Conservation (phyloP, 176 grass and related monocot genomes). For the Hyparrhenia diplandra region DNA sequence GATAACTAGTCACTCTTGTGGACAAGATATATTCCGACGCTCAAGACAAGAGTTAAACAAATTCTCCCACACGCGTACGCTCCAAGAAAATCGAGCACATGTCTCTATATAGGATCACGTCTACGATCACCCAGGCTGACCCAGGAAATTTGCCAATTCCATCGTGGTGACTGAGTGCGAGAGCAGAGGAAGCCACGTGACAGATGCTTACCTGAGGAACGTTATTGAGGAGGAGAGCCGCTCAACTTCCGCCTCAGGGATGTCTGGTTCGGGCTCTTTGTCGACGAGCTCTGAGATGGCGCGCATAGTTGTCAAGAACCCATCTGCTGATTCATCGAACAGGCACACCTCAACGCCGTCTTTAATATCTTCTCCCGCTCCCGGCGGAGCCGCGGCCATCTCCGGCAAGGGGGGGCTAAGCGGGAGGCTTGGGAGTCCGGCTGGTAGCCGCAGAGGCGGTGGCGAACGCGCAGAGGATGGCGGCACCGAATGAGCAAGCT, state of each 20-base stretch:
- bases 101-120: neutral
- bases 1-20: neutral
- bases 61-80: neutral
- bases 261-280: slow-evolving; percentile 1
- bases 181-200: neutral
- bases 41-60: neutral
- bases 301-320: slow-evolving; percentile 37
- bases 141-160: neutral
- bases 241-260: slow-evolving; percentile 42
- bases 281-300: slow-evolving; percentile 41
- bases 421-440: neutral
- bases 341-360: slow-evolving; percentile 25
- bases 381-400: slow-evolving; percentile 19
- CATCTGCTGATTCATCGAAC: slow-evolving; percentile 54
- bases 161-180: neutral
- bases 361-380: neutral
- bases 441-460: neutral
- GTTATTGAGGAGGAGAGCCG: slow-evolving; percentile 55
- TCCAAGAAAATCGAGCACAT: neutral
- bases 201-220: slow-evolving; percentile 53
- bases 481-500: neutral
- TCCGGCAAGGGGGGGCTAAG: neutral
- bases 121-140: neutral
- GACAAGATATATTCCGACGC: neutral
- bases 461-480: neutral